These are phyloP conservation scores for Blepharisma undulans DNA, from an alignment of 169 alveolate species.

Conservation along the genomic window DNA sequence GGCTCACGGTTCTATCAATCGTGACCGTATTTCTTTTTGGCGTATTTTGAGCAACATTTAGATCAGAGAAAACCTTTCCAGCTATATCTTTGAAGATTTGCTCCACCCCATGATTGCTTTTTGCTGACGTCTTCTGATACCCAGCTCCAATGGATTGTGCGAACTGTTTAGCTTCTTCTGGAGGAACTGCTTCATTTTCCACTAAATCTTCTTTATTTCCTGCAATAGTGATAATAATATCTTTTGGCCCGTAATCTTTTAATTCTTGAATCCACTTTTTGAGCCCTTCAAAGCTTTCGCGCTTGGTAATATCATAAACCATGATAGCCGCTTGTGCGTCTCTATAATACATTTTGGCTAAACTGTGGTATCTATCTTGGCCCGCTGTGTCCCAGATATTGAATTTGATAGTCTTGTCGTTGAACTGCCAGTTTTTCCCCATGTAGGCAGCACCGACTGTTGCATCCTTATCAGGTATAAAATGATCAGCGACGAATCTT, in stretches of 20 bases:
- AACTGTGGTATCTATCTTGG: conserved; percentile 71
- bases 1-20: background rate
- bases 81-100: conserved; percentile 28
- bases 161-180: conserved; percentile 35
- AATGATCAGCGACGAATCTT: conserved; percentile 54
- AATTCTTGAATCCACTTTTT: conserved; percentile 40
- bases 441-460: conserved; percentile 77
- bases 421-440: conserved; percentile 43
- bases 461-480: conserved; percentile 57
- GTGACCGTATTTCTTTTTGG: background rate
- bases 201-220: conserved; percentile 53
- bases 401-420: conserved; percentile 39
- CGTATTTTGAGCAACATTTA: background rate
- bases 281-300: conserved; percentile 51
- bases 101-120: conserved; percentile 24
- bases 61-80: conserved; percentile 18
- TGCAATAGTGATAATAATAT: conserved; percentile 39
- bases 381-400: conserved; percentile 88
- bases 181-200: conserved; percentile 41
- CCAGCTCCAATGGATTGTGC: conserved; percentile 38
- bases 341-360: conserved; percentile 71
- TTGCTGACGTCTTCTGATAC: conserved; percentile 13
- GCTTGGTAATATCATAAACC: conserved; percentile 71
- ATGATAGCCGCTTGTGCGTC: conserved; percentile 80
- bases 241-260: conserved; percentile 28